A percentile compares a stretch with the other conserved stretches of the same genome.
Evolutionary conservation across 2,329 filamentous ascomycete genomes (phyloP).

Genomic region (Tricladium varicosporioides): DNA sequence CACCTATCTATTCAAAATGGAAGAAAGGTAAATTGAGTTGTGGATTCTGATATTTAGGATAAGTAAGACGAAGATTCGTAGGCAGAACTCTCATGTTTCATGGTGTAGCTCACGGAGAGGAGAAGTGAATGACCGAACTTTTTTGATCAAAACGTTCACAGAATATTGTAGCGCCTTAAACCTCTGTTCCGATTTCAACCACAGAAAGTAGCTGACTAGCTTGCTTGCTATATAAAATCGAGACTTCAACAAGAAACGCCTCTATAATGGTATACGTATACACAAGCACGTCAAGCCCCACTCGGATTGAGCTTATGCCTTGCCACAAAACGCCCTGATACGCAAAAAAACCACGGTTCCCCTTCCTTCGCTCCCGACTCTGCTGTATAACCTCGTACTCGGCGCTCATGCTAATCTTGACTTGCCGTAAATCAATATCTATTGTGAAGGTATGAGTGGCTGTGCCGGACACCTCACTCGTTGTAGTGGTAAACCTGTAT

Average conservation of each 20-base stretch:
- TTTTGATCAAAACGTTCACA: too few relatives aligned
- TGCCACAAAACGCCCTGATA: slow-evolving; percentile 23
- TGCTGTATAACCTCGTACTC: slow-evolving; percentile 12
- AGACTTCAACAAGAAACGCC: slow-evolving; percentile 11
- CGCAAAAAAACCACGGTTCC: slow-evolving; percentile 12
- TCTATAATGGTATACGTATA: slow-evolving; percentile 23
- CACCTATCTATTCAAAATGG: too few relatives aligned
- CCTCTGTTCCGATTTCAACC: too few relatives aligned
- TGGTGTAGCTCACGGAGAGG: too few relatives aligned
- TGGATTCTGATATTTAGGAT: too few relatives aligned
- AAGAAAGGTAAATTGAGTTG: too few relatives aligned
- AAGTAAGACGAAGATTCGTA: too few relatives aligned
- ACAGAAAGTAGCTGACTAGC: neutral
- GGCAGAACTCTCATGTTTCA: too few relatives aligned
- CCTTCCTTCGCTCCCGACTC: neutral
- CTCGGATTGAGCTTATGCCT: slow-evolving; percentile 16
- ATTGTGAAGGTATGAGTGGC: slow-evolving; percentile 21
- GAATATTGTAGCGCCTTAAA: too few relatives aligned
- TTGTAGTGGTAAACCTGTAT: slow-evolving; percentile 31
- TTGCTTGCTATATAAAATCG: slow-evolving; percentile 3
- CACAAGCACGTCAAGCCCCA: slow-evolving; percentile 16
- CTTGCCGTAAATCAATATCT: slow-evolving; percentile 11
- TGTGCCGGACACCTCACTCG: slow-evolving; percentile 28
- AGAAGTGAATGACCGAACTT: too few relatives aligned
- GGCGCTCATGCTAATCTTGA: slow-evolving; percentile 5